Evolutionary conservation across 2,329 filamentous ascomycete species (phyloP).

Genomic region (Aspergillus carbonarius): DNA sequence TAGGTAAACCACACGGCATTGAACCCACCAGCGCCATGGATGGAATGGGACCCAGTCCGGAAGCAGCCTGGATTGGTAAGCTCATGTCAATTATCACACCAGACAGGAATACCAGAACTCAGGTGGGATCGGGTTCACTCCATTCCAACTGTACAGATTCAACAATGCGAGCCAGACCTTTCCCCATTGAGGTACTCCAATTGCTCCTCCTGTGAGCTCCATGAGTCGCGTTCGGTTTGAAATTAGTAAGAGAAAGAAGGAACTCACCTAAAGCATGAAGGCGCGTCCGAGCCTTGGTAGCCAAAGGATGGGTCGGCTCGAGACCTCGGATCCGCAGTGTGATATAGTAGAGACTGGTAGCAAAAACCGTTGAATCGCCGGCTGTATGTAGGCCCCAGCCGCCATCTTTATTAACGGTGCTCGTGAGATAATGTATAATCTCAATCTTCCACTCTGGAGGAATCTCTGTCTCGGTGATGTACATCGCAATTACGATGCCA

Average conservation of each 20-base stretch:
- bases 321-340: constrained; percentile 7
- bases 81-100: neutral
- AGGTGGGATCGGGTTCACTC: constrained; percentile 2
- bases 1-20: constrained; percentile 7
- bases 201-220: neutral
- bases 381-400: constrained; percentile 10
- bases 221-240: neutral
- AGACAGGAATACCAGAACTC: constrained; percentile 5
- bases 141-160: constrained; percentile 8
- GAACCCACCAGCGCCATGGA: constrained; percentile 14
- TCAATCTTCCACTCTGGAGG: neutral
- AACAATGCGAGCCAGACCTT: constrained; percentile 13
- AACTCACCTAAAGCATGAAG: neutral
- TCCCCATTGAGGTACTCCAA: constrained; percentile 4
- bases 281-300: neutral
- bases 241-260: neutral
- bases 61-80: neutral
- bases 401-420: constrained; percentile 1
- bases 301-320: neutral
- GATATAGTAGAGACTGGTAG: constrained; percentile 8
- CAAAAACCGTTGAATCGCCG: constrained; percentile 8
- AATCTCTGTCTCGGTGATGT: neutral
- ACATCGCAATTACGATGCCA: constrained; percentile 1
- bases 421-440: neutral
- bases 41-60: constrained; percentile 7